Evolutionary conservation across 768 basidiomycete genomes (phyloP).

Genomic region (Leccinellum luteum): DNA sequence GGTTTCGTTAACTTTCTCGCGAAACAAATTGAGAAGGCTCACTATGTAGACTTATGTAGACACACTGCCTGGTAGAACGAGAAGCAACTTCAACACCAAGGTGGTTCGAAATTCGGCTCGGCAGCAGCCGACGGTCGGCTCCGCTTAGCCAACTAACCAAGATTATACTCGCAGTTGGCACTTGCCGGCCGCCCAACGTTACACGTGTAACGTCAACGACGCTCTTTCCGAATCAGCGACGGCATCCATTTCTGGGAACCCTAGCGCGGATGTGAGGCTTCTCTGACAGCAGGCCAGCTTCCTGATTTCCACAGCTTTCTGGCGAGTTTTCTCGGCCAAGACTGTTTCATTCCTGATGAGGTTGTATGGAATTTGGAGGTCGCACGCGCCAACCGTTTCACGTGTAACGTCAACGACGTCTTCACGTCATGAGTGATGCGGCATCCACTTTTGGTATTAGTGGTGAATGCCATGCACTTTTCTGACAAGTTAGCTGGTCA

Average conservation of each 20-base stretch:
- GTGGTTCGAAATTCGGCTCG: neutral
- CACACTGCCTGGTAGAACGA: neutral
- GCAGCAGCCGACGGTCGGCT: constrained; percentile 6
- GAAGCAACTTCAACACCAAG: neutral
- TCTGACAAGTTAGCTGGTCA: neutral
- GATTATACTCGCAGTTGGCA: neutral
- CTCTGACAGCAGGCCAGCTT: neutral
- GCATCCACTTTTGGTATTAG: neutral
- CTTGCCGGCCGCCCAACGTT: constrained; percentile 19
- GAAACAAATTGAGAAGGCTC: constrained; percentile 1
- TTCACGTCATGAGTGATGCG: neutral
- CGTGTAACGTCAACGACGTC: constrained; percentile 26
- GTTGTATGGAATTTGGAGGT: neutral
- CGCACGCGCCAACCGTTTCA: constrained; percentile 24
- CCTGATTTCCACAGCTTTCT: neutral
- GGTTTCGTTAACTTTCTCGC: neutral
- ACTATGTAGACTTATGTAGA: no score
- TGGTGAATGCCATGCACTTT: neutral
- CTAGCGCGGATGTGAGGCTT: constrained; percentile 1
- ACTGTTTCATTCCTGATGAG: neutral
- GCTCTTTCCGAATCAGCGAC: neutral
- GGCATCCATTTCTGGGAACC: neutral
- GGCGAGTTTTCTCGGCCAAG: neutral
- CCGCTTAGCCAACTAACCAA: constrained; percentile 9
- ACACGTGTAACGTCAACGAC: constrained; percentile 30